phyloP scores from a whole-genome alignment of 805 yeast species.

The Saturnispora quitensis region DNA sequence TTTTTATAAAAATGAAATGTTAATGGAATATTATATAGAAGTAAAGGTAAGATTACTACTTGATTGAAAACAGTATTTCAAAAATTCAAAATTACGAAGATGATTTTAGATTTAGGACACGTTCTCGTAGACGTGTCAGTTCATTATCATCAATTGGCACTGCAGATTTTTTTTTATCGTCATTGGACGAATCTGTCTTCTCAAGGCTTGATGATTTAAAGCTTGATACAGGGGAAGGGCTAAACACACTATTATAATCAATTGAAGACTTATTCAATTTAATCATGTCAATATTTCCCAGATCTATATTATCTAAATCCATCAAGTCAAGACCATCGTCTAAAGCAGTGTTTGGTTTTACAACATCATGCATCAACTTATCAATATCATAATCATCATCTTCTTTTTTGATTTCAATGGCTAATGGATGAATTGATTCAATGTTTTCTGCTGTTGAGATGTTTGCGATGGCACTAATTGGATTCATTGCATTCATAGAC shows the following conservation, averaged over 20 bases:
- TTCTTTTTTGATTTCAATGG: slow-evolving; percentile 2
- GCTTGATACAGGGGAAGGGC: slow-evolving; percentile 1
- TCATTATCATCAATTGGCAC: slow-evolving; percentile 22
- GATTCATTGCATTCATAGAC: slow-evolving; percentile 9
- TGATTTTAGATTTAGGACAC: slow-evolving; percentile 23
- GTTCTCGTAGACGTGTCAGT: slow-evolving; percentile 22
- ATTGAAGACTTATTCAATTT: not conserved
- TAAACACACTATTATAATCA: slow-evolving; percentile 1
- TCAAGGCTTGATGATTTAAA: not conserved
- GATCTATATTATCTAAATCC: not conserved
- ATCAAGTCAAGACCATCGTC: slow-evolving; percentile 1
- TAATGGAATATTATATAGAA: not conserved
- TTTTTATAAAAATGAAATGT: not conserved
- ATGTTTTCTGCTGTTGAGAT: not conserved
- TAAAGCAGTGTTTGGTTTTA: not conserved
- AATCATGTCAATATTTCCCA: not conserved
- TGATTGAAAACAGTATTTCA: too few species aligned
- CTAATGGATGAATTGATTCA: not conserved
- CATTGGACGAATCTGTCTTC: not conserved
- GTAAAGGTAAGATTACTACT: too few species aligned
- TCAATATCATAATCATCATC: not conserved
- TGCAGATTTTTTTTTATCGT: not conserved
- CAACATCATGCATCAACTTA: not conserved
- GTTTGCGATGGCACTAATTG: not conserved
- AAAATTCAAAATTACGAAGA: not conserved